Conservation (phyloP, 2,329 filamentous ascomycete genomes). For the Dryadomyces sulphureus region DNA sequence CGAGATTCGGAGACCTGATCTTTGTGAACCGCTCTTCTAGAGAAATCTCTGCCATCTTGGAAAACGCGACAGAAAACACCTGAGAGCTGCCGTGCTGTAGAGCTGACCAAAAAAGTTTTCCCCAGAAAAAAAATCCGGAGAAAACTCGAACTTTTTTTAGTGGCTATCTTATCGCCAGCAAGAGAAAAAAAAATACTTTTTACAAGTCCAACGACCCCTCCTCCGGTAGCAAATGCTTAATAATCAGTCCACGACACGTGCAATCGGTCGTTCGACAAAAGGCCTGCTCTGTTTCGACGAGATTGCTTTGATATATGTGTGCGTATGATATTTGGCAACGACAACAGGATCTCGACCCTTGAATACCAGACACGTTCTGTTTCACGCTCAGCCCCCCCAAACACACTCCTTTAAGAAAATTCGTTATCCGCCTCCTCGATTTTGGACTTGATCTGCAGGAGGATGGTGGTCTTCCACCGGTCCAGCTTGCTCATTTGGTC, state of each 20-base stretch:
- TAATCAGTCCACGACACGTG: neutral
- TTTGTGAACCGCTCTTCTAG: slow-evolving; percentile 87
- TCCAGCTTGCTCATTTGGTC: slow-evolving; percentile 89
- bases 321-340: neutral
- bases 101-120: too few species aligned
- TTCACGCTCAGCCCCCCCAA: neutral
- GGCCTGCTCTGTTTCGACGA: too few species aligned
- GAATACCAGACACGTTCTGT: neutral
- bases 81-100: neutral
- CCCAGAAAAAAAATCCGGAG: too few species aligned
- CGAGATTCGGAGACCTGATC: slow-evolving; percentile 89
- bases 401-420: slow-evolving; percentile 15
- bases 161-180: neutral
- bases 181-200: neutral
- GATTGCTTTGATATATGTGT: too few species aligned
- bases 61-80: neutral
- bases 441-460: slow-evolving; percentile 68
- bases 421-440: slow-evolving; percentile 45
- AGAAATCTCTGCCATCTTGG: slow-evolving; percentile 32
- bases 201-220: neutral
- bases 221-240: neutral
- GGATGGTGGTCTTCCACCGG: slow-evolving; percentile 87
- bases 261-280: too few species aligned
- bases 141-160: neutral
- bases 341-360: neutral